A percentile compares a stretch with the other conserved stretches of the same genome.
Evolutionary conservation across 176 grass and related monocot genomes (phyloP).

Genomic region (Pontederia paniculata): DNA sequence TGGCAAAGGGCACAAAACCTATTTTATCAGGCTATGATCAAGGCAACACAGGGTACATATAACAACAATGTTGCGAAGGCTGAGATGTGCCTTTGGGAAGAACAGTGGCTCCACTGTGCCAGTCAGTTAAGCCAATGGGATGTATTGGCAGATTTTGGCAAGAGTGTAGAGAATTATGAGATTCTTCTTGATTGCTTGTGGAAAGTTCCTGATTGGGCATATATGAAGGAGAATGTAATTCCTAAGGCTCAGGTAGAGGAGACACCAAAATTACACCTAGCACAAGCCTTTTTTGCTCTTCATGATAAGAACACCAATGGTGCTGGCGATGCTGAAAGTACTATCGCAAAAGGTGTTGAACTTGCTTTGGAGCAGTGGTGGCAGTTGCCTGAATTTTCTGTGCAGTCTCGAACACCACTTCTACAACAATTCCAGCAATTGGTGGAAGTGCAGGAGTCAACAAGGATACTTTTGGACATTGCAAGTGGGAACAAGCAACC

Average conservation of each 20-base stretch:
- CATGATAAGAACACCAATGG: conserved; percentile 80
- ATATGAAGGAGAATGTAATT: conserved; percentile 92
- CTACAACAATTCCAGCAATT: conserved; percentile 97
- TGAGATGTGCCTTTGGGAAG: conserved; percentile 99
- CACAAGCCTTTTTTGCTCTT: conserved; percentile 81
- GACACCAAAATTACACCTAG: conserved; percentile 63
- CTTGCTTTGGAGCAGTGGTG: conserved; percentile 97
- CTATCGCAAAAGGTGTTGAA: conserved; percentile 82
- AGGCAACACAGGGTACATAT: conserved; percentile 98
- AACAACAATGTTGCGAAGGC: conserved; percentile 91
- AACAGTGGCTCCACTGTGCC: conserved; percentile 87
- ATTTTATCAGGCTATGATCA: conserved; percentile 99
- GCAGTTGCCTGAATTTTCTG: conserved; percentile 95
- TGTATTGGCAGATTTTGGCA: conserved; percentile 92
- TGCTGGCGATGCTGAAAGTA: conserved; percentile 72
- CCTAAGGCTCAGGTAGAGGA: conserved; percentile 89
- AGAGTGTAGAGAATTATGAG: conserved; percentile 92
- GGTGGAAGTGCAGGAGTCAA: conserved; percentile 93
- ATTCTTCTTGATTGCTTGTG: conserved; percentile 88
- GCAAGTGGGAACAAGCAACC: conserved; percentile 91
- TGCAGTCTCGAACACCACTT: conserved; percentile 74
- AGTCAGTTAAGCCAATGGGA: conserved; percentile 96
- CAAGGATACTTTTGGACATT: conserved; percentile 90
- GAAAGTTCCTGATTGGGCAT: conserved; percentile 94
- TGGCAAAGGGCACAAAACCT: conserved; percentile 87